Evolutionary conservation across 495 filamentous ascomycete species (phyloP).

Genomic region (Penicillium samsonianum): DNA sequence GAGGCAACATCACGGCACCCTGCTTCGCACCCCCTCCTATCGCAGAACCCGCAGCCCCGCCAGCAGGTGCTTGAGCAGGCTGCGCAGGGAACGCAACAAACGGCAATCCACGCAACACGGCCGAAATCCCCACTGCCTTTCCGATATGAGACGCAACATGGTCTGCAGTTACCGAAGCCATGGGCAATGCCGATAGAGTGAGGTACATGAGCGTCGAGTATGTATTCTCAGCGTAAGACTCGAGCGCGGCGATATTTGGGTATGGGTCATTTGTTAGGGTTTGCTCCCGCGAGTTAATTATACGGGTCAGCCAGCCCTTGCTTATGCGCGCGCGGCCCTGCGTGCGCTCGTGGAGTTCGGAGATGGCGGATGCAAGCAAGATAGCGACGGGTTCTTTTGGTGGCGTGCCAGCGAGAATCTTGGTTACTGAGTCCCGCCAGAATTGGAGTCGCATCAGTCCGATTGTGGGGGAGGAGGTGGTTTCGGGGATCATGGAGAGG

Average conservation of each 20-base stretch:
- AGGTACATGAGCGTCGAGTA: conserved; percentile 94
- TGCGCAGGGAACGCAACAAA: conserved; percentile 76
- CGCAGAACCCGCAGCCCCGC: conserved; percentile 22
- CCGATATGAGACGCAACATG: conserved; percentile 93
- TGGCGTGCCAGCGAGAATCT: conserved; percentile 68
- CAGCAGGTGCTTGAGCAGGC: conserved; percentile 54
- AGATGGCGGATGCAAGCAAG: conserved; percentile 70
- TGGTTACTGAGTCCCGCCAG: conserved; percentile 83
- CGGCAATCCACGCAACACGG: conserved; percentile 80
- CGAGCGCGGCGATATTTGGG: conserved; percentile 67
- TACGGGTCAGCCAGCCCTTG: conserved; percentile 76
- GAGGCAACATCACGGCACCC: conserved; percentile 73
- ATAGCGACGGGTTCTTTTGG: conserved; percentile 92
- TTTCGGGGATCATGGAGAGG: conserved; percentile 82
- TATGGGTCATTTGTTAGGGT: conserved; percentile 84
- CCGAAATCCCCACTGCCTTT: conserved; percentile 85
- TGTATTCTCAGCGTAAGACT: conserved; percentile 89
- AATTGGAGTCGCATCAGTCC: conserved; percentile 90
- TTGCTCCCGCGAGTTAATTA: conserved; percentile 78
- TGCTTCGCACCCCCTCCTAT: conserved; percentile 45
- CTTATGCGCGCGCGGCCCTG: conserved; percentile 60
- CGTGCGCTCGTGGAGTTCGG: conserved; percentile 57
- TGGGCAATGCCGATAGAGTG: conserved; percentile 72
- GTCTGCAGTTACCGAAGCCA: conserved; percentile 80
- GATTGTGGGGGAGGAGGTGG: conserved; percentile 76